phyloP scores from a whole-genome alignment of 176 grass and related monocot species.

The Carex parvula region DNA sequence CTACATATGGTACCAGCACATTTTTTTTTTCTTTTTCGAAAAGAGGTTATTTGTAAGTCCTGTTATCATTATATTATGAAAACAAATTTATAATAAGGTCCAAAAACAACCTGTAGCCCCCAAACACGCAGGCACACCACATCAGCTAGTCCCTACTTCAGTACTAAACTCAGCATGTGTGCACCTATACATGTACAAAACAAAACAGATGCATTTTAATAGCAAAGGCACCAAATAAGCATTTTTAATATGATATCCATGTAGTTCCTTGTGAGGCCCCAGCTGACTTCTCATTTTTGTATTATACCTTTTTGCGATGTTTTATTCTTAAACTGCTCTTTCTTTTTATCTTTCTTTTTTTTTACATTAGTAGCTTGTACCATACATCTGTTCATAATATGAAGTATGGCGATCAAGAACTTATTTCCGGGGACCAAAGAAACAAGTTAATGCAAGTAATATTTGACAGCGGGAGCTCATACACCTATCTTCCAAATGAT shows the following conservation, averaged over 20 bases:
- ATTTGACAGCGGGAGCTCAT: conserved; percentile 95
- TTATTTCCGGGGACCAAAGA: conserved; percentile 33
- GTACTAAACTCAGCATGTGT: background rate
- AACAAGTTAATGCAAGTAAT: conserved; percentile 61
- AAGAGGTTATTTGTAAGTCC: background rate
- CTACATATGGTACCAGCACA: background rate
- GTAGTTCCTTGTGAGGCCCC: background rate
- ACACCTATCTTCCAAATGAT: conserved; percentile 90
- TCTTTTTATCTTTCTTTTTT: background rate
- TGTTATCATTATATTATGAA: background rate
- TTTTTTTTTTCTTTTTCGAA: background rate
- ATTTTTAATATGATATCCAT: background rate
- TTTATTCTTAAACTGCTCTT: background rate
- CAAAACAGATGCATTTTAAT: background rate
- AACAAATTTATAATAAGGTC: background rate
- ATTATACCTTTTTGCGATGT: background rate
- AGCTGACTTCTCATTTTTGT: background rate
- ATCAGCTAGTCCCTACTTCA: background rate
- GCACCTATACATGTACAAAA: background rate
- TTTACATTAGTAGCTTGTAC: conserved; percentile 57
- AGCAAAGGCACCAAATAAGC: background rate
- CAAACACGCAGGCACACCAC: too few relatives aligned
- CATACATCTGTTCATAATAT: conserved; percentile 54
- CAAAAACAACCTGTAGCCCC: background rate
- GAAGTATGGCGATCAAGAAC: conserved; percentile 56